Base-by-base conservation (phyloP, 2,329 filamentous ascomycete genomes). In the Coniella lustricola region DNA sequence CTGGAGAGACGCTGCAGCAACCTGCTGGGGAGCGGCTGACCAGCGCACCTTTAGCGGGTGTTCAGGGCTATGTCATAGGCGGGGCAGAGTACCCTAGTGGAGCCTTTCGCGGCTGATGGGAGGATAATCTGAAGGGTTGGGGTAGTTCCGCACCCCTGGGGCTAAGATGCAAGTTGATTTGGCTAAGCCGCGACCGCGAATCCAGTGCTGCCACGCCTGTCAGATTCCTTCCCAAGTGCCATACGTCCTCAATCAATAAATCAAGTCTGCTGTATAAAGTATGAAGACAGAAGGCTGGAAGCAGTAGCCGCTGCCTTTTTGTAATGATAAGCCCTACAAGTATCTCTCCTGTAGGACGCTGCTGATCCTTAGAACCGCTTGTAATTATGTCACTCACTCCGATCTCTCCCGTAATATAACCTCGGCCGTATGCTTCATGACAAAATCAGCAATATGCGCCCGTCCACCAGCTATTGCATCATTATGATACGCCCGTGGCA, bases 401-500 rank as follows among this genome's bases (percentile, higher is more conserved):
- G 17, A 7, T 16, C 33, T 35, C 33, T 16, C 33, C 33, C 16
- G 33, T 14, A 13, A 35, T 5, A 31, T 38, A 7, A 31, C 8
- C 2, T 7, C 22, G 21, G 29, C 40, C 9, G 14, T 54, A 46
- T 62, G 48, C 46, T 57, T 56, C 51, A 62, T 47, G 25, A 79
- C 66, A 44, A 70, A 73, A 22, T 68, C 63, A 13, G 71, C 69
- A 47, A 76, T 68, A 17, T 62, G 52, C 68, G 68, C 14, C 74
- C 76, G 44, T 68, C 70, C 21, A 13, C 60, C 61, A 50, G 67
- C 65, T 38, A 72, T 73, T 42, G 72, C 70, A 56, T 81, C 76
- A 50, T 76, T 81, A 60, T 82, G 79, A 56, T 76, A 74, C 33
- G 78, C 77, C 37, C 68, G 65, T 7, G 60, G 60, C 31, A 80